Conservation (phyloP, 2,329 filamentous ascomycete species). For the Fusarium nodosum region DNA sequence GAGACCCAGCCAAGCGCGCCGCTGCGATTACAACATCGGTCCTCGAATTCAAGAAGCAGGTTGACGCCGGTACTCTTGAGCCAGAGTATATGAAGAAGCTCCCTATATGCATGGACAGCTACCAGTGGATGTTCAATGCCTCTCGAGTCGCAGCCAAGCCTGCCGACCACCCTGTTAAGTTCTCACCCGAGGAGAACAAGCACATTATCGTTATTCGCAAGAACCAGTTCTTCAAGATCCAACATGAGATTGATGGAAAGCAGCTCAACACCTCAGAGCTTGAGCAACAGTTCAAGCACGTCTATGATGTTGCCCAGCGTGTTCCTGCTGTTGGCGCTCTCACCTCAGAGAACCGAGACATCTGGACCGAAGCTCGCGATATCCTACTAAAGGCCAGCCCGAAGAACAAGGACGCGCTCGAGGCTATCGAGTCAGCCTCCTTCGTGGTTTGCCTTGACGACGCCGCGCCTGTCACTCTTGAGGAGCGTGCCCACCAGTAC, state of each 20-base stretch:
- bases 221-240: slow-evolving; percentile 97
- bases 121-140: slow-evolving; percentile 99
- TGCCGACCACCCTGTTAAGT: slow-evolving; percentile 87
- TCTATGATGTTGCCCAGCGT: slow-evolving; percentile 82
- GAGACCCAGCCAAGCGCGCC: slow-evolving; percentile 91
- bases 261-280: slow-evolving; percentile 91
- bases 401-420: slow-evolving; percentile 81
- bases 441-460: slow-evolving; percentile 96
- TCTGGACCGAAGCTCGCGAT: slow-evolving; percentile 88
- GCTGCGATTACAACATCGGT: slow-evolving; percentile 88
- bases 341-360: slow-evolving; percentile 92
- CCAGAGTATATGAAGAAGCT: slow-evolving; percentile 99
- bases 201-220: slow-evolving; percentile 93
- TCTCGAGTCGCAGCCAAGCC: slow-evolving; percentile 86
- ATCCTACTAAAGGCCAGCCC: slow-evolving; percentile 81
- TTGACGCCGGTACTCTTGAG: slow-evolving; percentile 85
- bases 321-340: slow-evolving; percentile 83
- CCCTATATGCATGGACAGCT: slow-evolving; percentile 98
- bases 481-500: slow-evolving; percentile 95
- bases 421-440: slow-evolving; percentile 87
- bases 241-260: slow-evolving; percentile 83
- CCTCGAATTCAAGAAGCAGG: slow-evolving; percentile 94
- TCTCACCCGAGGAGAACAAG: slow-evolving; percentile 78
- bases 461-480: slow-evolving; percentile 88
- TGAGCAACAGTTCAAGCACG: slow-evolving; percentile 86